Percentiles rank a stretch among this genome's conserved stretches.
phyloP scores from a whole-genome alignment of 352 stramenopile genomes.

The Pelagophyceae sp. region DNA sequence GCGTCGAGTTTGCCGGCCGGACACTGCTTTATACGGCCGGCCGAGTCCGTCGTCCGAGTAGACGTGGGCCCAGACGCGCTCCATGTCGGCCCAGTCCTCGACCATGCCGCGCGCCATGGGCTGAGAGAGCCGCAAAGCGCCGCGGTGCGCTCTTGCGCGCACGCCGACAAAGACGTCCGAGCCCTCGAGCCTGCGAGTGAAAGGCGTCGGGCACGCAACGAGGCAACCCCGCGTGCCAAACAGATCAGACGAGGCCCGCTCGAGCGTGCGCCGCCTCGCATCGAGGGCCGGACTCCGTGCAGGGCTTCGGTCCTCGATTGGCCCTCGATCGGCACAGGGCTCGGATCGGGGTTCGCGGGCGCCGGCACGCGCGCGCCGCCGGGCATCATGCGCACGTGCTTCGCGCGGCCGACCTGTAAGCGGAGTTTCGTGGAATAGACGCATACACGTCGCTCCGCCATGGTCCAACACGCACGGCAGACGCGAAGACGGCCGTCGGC shows the following conservation, averaged over 20 bases:
- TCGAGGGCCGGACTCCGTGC: too few species aligned
- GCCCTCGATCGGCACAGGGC: too few species aligned
- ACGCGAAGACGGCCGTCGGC: slow-evolving; percentile 67
- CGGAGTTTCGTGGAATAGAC: too few species aligned
- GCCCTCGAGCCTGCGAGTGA: slow-evolving; percentile 57
- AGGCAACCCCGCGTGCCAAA: too few species aligned
- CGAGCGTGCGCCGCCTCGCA: too few species aligned
- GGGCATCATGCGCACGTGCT: slow-evolving; percentile 77
- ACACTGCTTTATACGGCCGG: too few species aligned
- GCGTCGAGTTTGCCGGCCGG: too few species aligned
- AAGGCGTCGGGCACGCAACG: too few species aligned
- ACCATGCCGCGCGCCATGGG: slow-evolving; percentile 82
- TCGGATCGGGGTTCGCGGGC: too few species aligned
- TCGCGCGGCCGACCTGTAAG: slow-evolving; percentile 51
- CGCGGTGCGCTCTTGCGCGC: slow-evolving; percentile 45
- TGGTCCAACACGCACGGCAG: slow-evolving; percentile 48
- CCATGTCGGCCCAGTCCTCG: slow-evolving; percentile 81
- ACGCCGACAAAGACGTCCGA: slow-evolving; percentile 74
- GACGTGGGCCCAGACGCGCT: slow-evolving; percentile 48
- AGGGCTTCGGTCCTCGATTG: too few species aligned
- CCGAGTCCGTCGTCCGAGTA: slow-evolving; percentile 38
- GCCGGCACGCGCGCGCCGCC: slow-evolving; percentile 40
- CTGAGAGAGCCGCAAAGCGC: slow-evolving; percentile 66
- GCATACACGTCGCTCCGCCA: too few species aligned
- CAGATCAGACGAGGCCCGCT: too few species aligned